These are phyloP conservation scores for Oenanthe sinensis DNA, from an alignment of 129 eudicot species.

Conservation along the genomic window DNA sequence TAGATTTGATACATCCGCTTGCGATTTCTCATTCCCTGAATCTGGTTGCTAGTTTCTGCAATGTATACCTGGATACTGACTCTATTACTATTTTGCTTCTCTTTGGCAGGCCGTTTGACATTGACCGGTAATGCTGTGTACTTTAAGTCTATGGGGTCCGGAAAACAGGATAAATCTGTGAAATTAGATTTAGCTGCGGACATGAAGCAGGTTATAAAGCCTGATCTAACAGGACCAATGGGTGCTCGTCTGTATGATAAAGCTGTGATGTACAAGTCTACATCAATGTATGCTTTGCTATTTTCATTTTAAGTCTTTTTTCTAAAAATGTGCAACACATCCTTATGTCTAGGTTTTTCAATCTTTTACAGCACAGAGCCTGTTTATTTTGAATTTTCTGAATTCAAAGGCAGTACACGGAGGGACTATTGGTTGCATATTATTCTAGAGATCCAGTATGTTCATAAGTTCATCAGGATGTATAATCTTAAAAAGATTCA, in stretches of 20 bases:
- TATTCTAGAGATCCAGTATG: constrained; percentile 41
- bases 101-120: constrained; percentile 42
- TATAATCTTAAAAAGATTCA: constrained; percentile 40
- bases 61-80: neutral
- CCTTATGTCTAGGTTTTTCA: neutral
- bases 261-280: constrained; percentile 66
- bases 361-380: constrained; percentile 45
- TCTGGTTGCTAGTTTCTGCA: constrained; percentile 5
- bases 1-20: neutral
- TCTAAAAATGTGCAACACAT: neutral
- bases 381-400: constrained; percentile 47
- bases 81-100: neutral
- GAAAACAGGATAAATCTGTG: constrained; percentile 45
- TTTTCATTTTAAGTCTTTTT: neutral
- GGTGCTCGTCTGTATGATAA: constrained; percentile 72
- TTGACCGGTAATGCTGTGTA: constrained; percentile 41
- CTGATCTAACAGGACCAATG: constrained; percentile 63
- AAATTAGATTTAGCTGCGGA: constrained; percentile 49
- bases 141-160: constrained; percentile 49
- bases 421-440: constrained; percentile 67
- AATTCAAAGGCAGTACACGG: constrained; percentile 54
- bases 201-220: constrained; percentile 54
- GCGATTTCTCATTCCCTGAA: neutral
- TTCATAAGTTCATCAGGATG: constrained; percentile 40
- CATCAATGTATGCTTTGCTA: constrained; percentile 34